Conservation (phyloP, 2,329 filamentous ascomycete genomes). For the Paramyrothecium roridum region DNA sequence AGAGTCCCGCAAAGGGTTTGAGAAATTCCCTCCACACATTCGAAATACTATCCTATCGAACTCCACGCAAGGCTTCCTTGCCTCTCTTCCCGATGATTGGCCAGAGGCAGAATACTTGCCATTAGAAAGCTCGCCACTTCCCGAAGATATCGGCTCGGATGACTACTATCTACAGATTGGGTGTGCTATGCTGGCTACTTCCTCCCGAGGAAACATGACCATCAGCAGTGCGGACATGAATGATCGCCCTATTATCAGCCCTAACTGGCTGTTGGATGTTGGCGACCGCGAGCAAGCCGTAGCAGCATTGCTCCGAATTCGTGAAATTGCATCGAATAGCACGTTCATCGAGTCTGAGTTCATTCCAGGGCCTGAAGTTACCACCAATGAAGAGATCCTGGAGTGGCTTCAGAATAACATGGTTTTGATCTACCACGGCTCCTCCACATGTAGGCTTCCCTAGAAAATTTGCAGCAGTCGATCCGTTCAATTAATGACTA, state of each 20-base stretch:
- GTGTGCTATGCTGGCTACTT: not conserved
- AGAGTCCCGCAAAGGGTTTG: not conserved
- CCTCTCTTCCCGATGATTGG: not conserved
- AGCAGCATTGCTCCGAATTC: not conserved
- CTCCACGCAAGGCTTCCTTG: not conserved
- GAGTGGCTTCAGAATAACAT: not conserved
- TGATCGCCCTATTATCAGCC: slow-evolving; percentile 1
- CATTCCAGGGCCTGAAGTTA: not conserved
- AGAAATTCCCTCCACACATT: not conserved
- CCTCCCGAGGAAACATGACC: slow-evolving; percentile 1
- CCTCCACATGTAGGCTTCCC: not conserved
- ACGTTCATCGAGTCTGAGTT: not conserved
- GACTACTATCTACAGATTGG: not conserved
- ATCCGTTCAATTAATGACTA: no score
- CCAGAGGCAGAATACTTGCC: not conserved
- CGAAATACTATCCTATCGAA: not conserved
- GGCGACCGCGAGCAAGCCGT: not conserved
- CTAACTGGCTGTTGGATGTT: not conserved
- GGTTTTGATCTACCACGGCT: not conserved
- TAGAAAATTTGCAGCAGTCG: not conserved
- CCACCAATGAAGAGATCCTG: not conserved
- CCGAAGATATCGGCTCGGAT: not conserved
- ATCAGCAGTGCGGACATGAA: slow-evolving; percentile 1
- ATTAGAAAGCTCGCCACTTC: not conserved
- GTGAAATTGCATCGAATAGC: not conserved